Conservation (phyloP, 495 filamentous ascomycete genomes). For the Thozetella sp. region DNA sequence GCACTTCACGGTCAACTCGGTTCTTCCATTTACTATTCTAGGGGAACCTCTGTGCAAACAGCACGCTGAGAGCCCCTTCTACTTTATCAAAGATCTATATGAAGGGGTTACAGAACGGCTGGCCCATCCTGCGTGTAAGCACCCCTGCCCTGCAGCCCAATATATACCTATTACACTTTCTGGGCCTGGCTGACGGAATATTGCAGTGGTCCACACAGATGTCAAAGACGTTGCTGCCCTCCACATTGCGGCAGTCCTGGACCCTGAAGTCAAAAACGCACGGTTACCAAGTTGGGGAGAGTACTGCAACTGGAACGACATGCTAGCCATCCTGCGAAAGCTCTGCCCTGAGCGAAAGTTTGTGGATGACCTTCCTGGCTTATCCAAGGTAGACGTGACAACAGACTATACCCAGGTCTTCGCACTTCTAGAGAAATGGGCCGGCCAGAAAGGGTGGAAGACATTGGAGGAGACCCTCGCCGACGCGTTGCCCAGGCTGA, state of each 20-base stretch:
- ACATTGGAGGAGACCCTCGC: constrained; percentile 11
- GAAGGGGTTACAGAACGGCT: constrained; percentile 1
- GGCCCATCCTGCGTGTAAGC: constrained; percentile 1
- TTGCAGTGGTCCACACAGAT: constrained; percentile 2
- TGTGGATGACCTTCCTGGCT: constrained; percentile 10
- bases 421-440: constrained; percentile 9
- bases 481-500: no score
- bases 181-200: not conserved
- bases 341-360: constrained; percentile 10
- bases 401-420: constrained; percentile 7
- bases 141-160: no score
- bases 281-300: constrained; percentile 11
- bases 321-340: constrained; percentile 11
- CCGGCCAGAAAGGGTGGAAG: constrained; percentile 8
- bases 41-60: constrained; percentile 30
- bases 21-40: constrained; percentile 43
- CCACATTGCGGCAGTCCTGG: constrained; percentile 3
- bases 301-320: constrained; percentile 11
- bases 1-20: constrained; percentile 42
- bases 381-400: constrained; percentile 6
- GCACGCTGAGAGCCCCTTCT: constrained; percentile 21
- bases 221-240: constrained; percentile 7
- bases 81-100: constrained; percentile 6
- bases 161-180: not conserved
- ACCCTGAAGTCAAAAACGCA: constrained; percentile 6